These are phyloP conservation scores for Trametes versicolor DNA, from an alignment of 1,284 basidiomycete species.

Conservation along the genomic window DNA sequence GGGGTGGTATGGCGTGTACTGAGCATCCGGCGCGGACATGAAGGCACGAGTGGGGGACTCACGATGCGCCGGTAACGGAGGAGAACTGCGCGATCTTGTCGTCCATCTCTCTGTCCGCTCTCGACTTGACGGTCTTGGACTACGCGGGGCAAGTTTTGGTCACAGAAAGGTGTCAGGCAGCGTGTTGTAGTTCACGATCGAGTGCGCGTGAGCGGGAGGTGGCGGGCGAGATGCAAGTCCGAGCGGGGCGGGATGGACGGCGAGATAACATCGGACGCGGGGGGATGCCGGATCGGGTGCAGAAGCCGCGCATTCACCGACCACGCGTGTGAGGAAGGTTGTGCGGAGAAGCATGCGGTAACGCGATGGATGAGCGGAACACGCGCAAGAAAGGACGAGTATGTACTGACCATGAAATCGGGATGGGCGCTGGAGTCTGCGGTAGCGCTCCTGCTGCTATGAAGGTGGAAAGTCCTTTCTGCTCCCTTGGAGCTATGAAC, in stretches of 20 bases:
- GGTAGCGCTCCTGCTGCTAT: background rate
- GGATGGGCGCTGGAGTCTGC: background rate
- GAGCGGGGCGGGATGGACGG: slow-evolving; percentile 3
- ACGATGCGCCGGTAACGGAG: slow-evolving; percentile 74
- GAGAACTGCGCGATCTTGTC: slow-evolving; percentile 68
- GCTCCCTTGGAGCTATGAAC: background rate
- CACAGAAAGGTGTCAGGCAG: background rate
- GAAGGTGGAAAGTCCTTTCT: background rate
- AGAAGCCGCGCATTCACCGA: slow-evolving; percentile 1
- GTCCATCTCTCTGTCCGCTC: slow-evolving; percentile 48
- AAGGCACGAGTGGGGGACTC: slow-evolving; percentile 48
- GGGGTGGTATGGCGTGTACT: slow-evolving; percentile 2
- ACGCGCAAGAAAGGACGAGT: background rate
- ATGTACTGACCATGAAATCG: background rate
- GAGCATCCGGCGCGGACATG: background rate
- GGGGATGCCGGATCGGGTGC: slow-evolving; percentile 13
- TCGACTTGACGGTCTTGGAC: slow-evolving; percentile 20
- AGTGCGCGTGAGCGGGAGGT: too few relatives aligned
- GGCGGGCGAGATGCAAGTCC: slow-evolving; percentile 5
- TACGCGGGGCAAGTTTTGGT: background rate
- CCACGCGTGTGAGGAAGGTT: background rate
- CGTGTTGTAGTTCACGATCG: background rate
- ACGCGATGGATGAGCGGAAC: background rate
- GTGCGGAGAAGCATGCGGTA: background rate
- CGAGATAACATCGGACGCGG: slow-evolving; percentile 20